Conservation (phyloP, 352 stramenopile genomes). For the Phytopythium montanum region DNA sequence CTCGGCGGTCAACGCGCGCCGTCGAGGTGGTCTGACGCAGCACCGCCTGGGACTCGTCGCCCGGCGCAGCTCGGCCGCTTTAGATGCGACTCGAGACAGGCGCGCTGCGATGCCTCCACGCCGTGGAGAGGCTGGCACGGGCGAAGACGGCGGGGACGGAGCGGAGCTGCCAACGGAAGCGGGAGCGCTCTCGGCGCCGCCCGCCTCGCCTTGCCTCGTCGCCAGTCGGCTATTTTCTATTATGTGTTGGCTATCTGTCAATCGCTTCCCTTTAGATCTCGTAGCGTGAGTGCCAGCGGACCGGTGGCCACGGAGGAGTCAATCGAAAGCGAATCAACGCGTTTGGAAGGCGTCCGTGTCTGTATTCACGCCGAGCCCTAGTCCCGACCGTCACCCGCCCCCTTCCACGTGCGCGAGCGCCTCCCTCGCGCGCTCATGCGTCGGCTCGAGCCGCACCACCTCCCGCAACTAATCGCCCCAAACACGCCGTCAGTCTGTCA, state of each 20-base stretch:
- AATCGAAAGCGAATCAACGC: conserved; percentile 1
- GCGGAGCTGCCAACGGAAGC: conserved; percentile 9
- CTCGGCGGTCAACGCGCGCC: conserved; percentile 16
- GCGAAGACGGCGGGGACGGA: neutral
- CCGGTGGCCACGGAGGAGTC: neutral
- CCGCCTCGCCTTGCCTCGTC: neutral
- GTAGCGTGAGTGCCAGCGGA: conserved; percentile 1
- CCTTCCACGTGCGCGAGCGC: conserved; percentile 12
- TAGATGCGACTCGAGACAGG: neutral
- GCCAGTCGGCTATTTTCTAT: conserved; percentile 8
- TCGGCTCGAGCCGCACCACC: conserved; percentile 32
- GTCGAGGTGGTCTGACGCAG: conserved; percentile 46
- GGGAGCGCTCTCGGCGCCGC: conserved; percentile 2
- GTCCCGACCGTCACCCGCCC: neutral
- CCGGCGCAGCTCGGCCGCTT: neutral
- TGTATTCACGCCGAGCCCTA: neutral
- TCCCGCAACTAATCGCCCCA: conserved; percentile 18
- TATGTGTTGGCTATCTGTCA: conserved; percentile 10
- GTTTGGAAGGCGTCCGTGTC: neutral
- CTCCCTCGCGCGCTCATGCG: conserved; percentile 28
- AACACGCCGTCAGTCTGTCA: neutral
- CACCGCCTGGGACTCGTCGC: neutral
- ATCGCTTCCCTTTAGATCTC: conserved; percentile 6
- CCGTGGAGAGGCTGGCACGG: neutral
- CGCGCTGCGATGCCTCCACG: conserved; percentile 1